These are phyloP conservation scores for Tetracladium maxilliforme DNA, from an alignment of 2,329 filamentous ascomycete genomes.

Conservation along the genomic window DNA sequence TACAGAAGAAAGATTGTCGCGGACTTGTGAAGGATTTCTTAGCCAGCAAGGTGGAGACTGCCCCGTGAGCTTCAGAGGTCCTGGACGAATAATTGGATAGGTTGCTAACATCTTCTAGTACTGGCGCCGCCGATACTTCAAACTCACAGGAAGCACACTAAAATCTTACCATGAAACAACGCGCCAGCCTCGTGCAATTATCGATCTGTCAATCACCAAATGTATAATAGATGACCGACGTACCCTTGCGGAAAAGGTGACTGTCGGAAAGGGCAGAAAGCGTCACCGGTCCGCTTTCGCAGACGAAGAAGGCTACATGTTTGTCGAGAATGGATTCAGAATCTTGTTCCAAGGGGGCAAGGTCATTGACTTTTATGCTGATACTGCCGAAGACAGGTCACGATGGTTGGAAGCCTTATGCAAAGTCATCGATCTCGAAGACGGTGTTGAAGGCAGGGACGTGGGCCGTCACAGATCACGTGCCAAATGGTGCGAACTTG, in stretches of 20 bases:
- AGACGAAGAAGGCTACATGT: conserved; percentile 98
- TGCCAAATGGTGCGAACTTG: conserved; percentile 52
- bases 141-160: conserved; percentile 76
- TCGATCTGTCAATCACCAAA: conserved; percentile 86
- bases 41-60: conserved; percentile 98
- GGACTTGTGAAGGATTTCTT: conserved; percentile 74
- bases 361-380: conserved; percentile 96
- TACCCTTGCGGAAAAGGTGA: conserved; percentile 71
- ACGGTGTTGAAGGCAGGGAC: conserved; percentile 32
- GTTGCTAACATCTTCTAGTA: conserved; percentile 50
- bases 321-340: conserved; percentile 97
- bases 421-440: conserved; percentile 34
- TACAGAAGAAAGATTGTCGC: conserved; percentile 64
- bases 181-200: conserved; percentile 86
- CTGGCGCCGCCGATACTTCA: conserved; percentile 97
- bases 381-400: conserved; percentile 75
- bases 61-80: conserved; percentile 51
- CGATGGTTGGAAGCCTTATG: conserved; percentile 91
- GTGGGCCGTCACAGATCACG: conserved; percentile 26
- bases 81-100: conserved; percentile 2
- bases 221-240: conserved; percentile 88
- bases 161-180: conserved; percentile 95
- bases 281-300: conserved; percentile 90
- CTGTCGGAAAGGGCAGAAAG: conserved; percentile 58
- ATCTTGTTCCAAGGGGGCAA: conserved; percentile 98